Evolutionary conservation across 1,139 yeast genomes (phyloP), one percentile per base, ranked within the genome.

Genomic region (Candida buenavistaensis): DNA sequence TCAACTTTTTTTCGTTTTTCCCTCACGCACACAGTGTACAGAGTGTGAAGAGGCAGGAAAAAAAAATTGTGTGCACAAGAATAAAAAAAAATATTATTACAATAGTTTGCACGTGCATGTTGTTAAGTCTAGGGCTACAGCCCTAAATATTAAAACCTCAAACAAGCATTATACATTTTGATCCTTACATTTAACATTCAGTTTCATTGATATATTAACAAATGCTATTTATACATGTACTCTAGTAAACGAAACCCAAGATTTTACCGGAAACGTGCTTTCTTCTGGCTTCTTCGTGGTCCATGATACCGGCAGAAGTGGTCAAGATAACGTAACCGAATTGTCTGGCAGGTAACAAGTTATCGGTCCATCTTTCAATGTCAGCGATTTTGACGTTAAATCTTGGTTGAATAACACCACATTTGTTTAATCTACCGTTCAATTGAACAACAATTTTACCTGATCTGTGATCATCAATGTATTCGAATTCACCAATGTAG

Each of bases 221-320:
- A 23, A 29, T 24, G 33, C 26, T 30, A 25, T 13, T 21, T 36
- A 32, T 30, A 32, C 35, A 29, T 26, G 32, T 28, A 32, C 47
- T 37, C 65, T 82, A 88, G 79, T 90, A 90, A 51, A 90, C 96
- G 71, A 86, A 90, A 62, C 97, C 97, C 63, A 90, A 81, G 64
- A 90, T 83, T 77, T 90, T 90, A 71, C 97, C 97, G 56, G 97
- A 88, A 57, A 90, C 97, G 73, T 92, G 97, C 86, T 92, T 92
- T 83, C 97, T 86, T 82, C 97, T 89, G 58, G 98, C 98, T 78
- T 92, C 98, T 78, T 92, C 98, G 77, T 92, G 98, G 79, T 92
- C 97, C 96, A 92, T 89, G 59, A 92, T 92, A 75, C 98, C 98
- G 59, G 97, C 96, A 59, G 98, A 92, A 57, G 98, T 92, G 69